These are phyloP conservation scores for Tulasnella sp. DNA, from an alignment of 768 basidiomycete genomes.

Conservation along the genomic window DNA sequence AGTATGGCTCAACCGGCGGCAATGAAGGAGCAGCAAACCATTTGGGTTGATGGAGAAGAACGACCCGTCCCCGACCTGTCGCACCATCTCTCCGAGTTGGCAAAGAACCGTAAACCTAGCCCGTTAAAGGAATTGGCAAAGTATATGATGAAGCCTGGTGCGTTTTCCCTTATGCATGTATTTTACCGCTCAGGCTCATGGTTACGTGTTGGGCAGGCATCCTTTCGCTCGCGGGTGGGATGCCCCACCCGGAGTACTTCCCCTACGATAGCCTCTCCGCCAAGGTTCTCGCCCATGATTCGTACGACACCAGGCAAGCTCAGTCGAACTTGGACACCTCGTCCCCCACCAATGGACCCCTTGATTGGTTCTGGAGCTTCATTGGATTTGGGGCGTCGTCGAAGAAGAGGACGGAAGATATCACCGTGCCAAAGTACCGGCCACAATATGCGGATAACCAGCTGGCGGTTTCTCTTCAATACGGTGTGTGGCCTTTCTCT, in stretches of 20 bases:
- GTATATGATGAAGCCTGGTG: conserved; percentile 51
- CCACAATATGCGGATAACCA: conserved; percentile 48
- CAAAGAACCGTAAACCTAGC: conserved; percentile 48
- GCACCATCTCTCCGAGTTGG: conserved; percentile 61
- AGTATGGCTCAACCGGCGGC: background rate
- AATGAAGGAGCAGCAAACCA: background rate
- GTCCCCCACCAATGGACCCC: conserved; percentile 30
- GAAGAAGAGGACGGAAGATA: conserved; percentile 37
- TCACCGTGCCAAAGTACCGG: conserved; percentile 60
- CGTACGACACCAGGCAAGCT: conserved; percentile 32
- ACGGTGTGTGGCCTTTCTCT: conserved; percentile 40
- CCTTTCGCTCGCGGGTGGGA: conserved; percentile 67
- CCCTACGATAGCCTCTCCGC: conserved; percentile 62
- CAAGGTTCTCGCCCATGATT: conserved; percentile 49
- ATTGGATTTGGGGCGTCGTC: conserved; percentile 37
- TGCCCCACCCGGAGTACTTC: conserved; percentile 66
- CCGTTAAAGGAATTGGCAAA: conserved; percentile 66
- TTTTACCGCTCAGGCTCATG: too few species aligned
- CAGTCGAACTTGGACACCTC: background rate
- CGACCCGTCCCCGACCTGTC: conserved; percentile 47
- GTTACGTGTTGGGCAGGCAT: conserved; percentile 32
- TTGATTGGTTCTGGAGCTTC: conserved; percentile 59
- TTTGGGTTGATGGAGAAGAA: conserved; percentile 15
- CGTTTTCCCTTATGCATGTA: background rate
- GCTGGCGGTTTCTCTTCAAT: conserved; percentile 66